These are phyloP conservation scores for Xylariaceae sp. DNA, from an alignment of 2,329 filamentous ascomycete genomes.

Conservation along the genomic window DNA sequence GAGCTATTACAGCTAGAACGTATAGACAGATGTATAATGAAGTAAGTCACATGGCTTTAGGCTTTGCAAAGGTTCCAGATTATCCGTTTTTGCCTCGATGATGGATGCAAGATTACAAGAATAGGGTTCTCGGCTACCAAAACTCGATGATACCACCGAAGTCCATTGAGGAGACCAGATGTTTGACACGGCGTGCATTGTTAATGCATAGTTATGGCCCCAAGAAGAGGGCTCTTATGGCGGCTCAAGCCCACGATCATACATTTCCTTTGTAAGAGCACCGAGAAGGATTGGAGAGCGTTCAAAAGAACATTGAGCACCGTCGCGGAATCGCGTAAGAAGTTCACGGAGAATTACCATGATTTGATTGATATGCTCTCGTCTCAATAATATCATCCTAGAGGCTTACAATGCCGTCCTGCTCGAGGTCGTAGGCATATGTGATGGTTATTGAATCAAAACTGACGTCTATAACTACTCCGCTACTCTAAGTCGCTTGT, in stretches of 20 bases:
- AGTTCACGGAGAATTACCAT: neutral
- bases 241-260: neutral
- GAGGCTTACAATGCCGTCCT: too few species aligned
- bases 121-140: neutral
- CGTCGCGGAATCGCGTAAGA: neutral
- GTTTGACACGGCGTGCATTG: neutral
- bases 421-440: too few species aligned
- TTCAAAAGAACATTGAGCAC: neutral
- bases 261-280: neutral
- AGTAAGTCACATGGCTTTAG: neutral
- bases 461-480: too few species aligned
- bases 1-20: neutral
- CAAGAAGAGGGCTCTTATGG: neutral
- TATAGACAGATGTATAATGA: neutral
- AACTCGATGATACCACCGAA: neutral
- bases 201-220: neutral
- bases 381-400: too few species aligned
- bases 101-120: neutral
- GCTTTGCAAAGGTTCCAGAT: neutral
- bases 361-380: neutral
- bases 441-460: too few species aligned
- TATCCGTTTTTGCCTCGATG: neutral
- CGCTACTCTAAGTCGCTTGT: too few species aligned
- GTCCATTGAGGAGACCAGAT: neutral
- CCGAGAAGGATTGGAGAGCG: neutral